Percentiles rank a stretch among this genome's conserved stretches.
Conservation (phyloP, 2,329 filamentous ascomycete genomes). For the Colletotrichum euphorbiae region DNA sequence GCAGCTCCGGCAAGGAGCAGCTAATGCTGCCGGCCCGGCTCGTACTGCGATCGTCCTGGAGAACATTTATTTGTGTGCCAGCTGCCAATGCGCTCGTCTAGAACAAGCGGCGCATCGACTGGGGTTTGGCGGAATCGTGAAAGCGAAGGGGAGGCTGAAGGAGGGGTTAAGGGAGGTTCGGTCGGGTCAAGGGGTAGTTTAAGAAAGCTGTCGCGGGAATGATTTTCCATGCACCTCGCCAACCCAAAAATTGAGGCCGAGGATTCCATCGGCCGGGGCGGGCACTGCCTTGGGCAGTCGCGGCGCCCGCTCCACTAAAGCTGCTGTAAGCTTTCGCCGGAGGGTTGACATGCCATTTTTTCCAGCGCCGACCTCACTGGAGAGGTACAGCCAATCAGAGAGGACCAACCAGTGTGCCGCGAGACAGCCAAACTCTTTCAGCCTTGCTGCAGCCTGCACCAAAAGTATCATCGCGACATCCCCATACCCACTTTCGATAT, state of each 20-base stretch:
- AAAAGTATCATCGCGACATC: slow-evolving; percentile 30
- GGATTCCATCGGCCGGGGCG: slow-evolving; percentile 32
- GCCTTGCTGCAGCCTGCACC: slow-evolving; percentile 47
- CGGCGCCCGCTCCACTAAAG: slow-evolving; percentile 12
- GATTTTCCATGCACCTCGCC: slow-evolving; percentile 47
- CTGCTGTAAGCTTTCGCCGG: slow-evolving; percentile 20
- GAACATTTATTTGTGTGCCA: slow-evolving; percentile 63
- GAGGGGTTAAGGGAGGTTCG: neutral
- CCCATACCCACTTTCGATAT: neutral
- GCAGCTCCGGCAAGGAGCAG: slow-evolving; percentile 56
- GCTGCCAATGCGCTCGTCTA: slow-evolving; percentile 51
- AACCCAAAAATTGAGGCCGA: slow-evolving; percentile 45
- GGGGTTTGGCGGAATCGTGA: slow-evolving; percentile 23
- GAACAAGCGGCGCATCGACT: slow-evolving; percentile 49
- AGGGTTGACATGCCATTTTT: slow-evolving; percentile 18
- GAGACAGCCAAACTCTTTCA: slow-evolving; percentile 44
- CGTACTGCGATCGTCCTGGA: slow-evolving; percentile 64
- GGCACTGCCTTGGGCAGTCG: neutral
- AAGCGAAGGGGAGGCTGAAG: slow-evolving; percentile 22
- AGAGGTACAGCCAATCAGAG: slow-evolving; percentile 36
- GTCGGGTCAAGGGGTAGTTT: slow-evolving; percentile 5
- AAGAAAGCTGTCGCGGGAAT: slow-evolving; percentile 44
- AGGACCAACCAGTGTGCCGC: slow-evolving; percentile 19
- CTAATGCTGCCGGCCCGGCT: slow-evolving; percentile 63
- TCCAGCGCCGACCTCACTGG: slow-evolving; percentile 34